Conservation (phyloP, 2,329 filamentous ascomycete species). For the Magnaporthiopsis incrustans region DNA sequence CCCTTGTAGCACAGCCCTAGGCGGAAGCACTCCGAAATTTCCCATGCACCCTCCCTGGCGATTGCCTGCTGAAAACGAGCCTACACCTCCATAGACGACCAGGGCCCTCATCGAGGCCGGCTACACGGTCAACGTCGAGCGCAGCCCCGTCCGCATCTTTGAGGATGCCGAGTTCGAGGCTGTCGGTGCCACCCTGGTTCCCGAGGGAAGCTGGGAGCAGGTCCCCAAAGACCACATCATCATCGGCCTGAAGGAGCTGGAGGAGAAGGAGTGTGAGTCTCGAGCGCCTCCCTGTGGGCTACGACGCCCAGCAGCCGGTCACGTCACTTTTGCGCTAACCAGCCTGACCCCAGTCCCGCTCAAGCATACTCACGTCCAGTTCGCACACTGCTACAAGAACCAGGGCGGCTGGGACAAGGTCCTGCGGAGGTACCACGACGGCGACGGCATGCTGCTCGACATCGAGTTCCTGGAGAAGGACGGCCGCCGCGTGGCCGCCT, state of each 20-base stretch:
- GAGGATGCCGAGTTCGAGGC: constrained; percentile 53
- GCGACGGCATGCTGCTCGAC: constrained; percentile 71
- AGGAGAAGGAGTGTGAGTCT: constrained; percentile 54
- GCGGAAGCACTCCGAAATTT: too few relatives aligned
- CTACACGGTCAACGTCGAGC: constrained; percentile 61
- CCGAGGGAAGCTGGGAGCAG: constrained; percentile 58
- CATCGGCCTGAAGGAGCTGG: constrained; percentile 70
- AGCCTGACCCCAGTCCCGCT: constrained; percentile 42
- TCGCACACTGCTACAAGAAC: constrained; percentile 62
- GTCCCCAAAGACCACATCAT: constrained; percentile 63
- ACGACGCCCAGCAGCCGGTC: too few relatives aligned
- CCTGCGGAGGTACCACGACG: constrained; percentile 69
- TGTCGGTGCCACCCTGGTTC: constrained; percentile 57
- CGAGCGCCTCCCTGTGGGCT: too few relatives aligned
- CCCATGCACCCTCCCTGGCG: too few relatives aligned
- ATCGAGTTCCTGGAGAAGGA: constrained; percentile 78
- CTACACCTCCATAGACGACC: constrained; percentile 9
- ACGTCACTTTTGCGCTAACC: not conserved
- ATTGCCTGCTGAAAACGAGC: too few relatives aligned
- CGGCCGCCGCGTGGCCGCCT: constrained; percentile 64
- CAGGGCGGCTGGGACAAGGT: constrained; percentile 74
- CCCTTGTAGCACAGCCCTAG: too few relatives aligned
- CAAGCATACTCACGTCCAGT: constrained; percentile 65
- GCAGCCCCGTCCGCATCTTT: constrained; percentile 59
- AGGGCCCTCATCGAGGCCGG: constrained; percentile 59